Percentiles rank a stretch among this genome's conserved stretches.
phyloP scores from a whole-genome alignment of 768 basidiomycete genomes.

The Royoungia palumana region DNA sequence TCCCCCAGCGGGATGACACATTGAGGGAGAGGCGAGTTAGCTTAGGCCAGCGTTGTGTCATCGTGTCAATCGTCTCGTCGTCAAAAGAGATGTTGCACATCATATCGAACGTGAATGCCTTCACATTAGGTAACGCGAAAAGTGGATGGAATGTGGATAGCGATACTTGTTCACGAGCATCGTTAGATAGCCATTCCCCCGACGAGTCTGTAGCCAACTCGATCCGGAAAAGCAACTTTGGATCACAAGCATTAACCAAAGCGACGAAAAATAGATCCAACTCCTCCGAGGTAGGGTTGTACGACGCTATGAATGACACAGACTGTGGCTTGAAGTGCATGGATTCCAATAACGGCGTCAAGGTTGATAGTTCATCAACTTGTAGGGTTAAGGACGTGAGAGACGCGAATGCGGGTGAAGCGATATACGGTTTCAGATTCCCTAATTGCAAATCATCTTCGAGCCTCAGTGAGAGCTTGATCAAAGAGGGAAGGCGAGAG shows the following conservation, averaged over 20 bases:
- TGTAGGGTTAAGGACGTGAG: slow-evolving; percentile 10
- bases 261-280: slow-evolving; percentile 21
- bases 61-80: slow-evolving; percentile 14
- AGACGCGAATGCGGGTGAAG: slow-evolving; percentile 15
- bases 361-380: slow-evolving; percentile 4
- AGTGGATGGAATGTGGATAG: slow-evolving; percentile 21
- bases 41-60: slow-evolving; percentile 22
- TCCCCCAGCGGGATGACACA: slow-evolving; percentile 16
- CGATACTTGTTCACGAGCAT: slow-evolving; percentile 2
- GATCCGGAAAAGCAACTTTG: slow-evolving; percentile 6
- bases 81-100: slow-evolving; percentile 19
- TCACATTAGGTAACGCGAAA: slow-evolving; percentile 12
- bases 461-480: slow-evolving; percentile 15
- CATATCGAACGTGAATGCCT: slow-evolving; percentile 13
- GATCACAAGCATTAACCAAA: slow-evolving; percentile 12
- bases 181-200: not conserved
- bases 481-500: slow-evolving; percentile 17
- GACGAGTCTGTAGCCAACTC: slow-evolving; percentile 3
- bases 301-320: slow-evolving; percentile 15
- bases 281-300: slow-evolving; percentile 12
- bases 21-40: slow-evolving; percentile 17
- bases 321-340: slow-evolving; percentile 15
- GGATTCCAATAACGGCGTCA: slow-evolving; percentile 21
- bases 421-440: slow-evolving; percentile 12
- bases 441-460: slow-evolving; percentile 11